Base-by-base conservation (phyloP, 2,329 filamentous ascomycete genomes). In the Alternaria viburni region DNA sequence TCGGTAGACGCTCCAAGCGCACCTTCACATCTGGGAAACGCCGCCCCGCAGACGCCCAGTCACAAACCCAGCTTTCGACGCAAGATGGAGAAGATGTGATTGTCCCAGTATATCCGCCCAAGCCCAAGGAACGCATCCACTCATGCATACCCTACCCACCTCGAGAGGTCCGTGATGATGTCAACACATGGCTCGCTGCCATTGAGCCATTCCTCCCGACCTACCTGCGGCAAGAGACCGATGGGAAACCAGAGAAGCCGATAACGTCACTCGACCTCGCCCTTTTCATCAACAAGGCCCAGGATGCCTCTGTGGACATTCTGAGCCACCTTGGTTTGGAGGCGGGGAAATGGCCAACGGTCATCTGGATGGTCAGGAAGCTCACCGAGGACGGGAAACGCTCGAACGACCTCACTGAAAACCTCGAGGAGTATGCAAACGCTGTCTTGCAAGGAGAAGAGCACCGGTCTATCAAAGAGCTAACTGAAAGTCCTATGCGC, bases 331-430 rank as follows among this genome's bases (percentile, higher is more conserved):
- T 85, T 3, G 82, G 78, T 3, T 54, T 82, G 25, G 68, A 74
- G 2, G 73, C 81, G 64, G 74, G 77, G 17, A 76, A 82, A 45
- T 85, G 83, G 83, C 74, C 75, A 58, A 75, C 79, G 23, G 79
- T 82, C 4, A 73, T 83, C 13, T 85, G 83, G 83, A 75, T 84
- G 25, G 77, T 81, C 13, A 83, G 82, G 66, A 78, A 79, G 55
- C 69, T 84, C 21, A 71, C 80, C 1, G 81, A 83, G 47, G 68
- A 75, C 19, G 73, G 73, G 6, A 64, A 58, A 59, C 69, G 25
- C 23, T 69, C 63, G 3, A 19, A 47, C 0, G 68, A 68, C 12
- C 23, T 56, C 10, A 57, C 66, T 28, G 25, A 50, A 15, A 67
- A 67, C 7, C 49, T 71, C 8, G 69, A 74, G 21, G 56, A 67